A percentile compares a stretch with the other conserved stretches of the same genome.
Conservation (phyloP, 352 stramenopile genomes). For the Phytophthora colocasiae region DNA sequence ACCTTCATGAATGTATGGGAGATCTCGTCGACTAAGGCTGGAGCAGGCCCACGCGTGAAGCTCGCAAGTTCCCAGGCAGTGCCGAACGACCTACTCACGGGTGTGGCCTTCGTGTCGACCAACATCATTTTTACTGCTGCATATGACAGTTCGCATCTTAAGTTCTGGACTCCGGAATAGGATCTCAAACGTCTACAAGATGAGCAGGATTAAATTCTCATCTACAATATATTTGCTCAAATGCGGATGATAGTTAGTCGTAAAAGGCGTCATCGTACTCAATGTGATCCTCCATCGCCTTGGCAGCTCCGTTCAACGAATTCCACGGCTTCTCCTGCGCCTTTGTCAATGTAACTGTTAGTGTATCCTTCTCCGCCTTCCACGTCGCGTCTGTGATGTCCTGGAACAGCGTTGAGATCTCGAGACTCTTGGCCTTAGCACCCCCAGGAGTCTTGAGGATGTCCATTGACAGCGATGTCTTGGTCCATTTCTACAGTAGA, state of each 20-base stretch:
- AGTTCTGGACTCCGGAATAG: slow-evolving; percentile 74
- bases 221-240: slow-evolving; percentile 31
- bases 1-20: slow-evolving; percentile 87
- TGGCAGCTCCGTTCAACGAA: slow-evolving; percentile 84
- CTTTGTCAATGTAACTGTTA: slow-evolving; percentile 80
- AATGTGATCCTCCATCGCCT: slow-evolving; percentile 86
- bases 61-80: slow-evolving; percentile 69
- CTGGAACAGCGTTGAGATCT: slow-evolving; percentile 75
- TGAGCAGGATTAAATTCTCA: slow-evolving; percentile 17
- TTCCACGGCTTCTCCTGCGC: slow-evolving; percentile 62
- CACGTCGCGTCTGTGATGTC: slow-evolving; percentile 73
- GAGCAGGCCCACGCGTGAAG: slow-evolving; percentile 39
- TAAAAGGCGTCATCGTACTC: slow-evolving; percentile 87
- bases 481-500: slow-evolving; percentile 71
- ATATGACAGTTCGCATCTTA: slow-evolving; percentile 77
- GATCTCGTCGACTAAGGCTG: slow-evolving; percentile 29
- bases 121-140: slow-evolving; percentile 63
- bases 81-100: slow-evolving; percentile 68
- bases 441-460: slow-evolving; percentile 50
- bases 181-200: slow-evolving; percentile 12
- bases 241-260: slow-evolving; percentile 48
- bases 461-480: slow-evolving; percentile 79
- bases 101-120: slow-evolving; percentile 55
- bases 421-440: slow-evolving; percentile 64
- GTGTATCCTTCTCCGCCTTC: slow-evolving; percentile 61